Conservation (phyloP, 257 asterid genomes). For the Marsdenia floribunda region DNA sequence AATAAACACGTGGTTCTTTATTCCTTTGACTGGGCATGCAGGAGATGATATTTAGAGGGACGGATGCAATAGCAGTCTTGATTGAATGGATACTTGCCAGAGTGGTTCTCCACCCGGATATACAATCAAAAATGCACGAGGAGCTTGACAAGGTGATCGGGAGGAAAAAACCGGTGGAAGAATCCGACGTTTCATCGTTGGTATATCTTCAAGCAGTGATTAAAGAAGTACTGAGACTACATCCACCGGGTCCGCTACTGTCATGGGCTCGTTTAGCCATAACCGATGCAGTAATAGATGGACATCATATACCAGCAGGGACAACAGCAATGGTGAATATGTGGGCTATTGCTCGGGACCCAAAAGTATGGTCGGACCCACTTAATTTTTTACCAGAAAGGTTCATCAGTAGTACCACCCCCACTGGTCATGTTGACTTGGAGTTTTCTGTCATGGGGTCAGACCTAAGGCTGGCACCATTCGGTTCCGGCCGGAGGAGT, state of each 20-base stretch:
- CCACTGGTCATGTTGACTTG: background rate
- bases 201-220: conserved; percentile 26
- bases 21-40: background rate
- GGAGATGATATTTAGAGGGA: conserved; percentile 40
- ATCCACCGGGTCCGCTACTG: conserved; percentile 35
- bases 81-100: conserved; percentile 33
- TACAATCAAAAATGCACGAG: conserved; percentile 23
- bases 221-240: conserved; percentile 30
- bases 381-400: conserved; percentile 22
- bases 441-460: conserved; percentile 22
- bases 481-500: conserved; percentile 28
- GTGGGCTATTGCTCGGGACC: conserved; percentile 32
- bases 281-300: conserved; percentile 15
- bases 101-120: conserved; percentile 21
- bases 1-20: background rate
- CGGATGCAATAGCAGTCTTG: conserved; percentile 29
- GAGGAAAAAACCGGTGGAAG: background rate
- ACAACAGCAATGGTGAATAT: conserved; percentile 38
- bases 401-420: background rate
- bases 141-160: conserved; percentile 22
- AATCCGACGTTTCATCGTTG: conserved; percentile 18
- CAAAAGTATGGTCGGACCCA: conserved; percentile 23
- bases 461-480: conserved; percentile 34
- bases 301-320: conserved; percentile 19
- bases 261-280: conserved; percentile 29